These are phyloP conservation scores for Fusarium sacchari DNA, from an alignment of 2,329 filamentous ascomycete genomes.

Conservation along the genomic window DNA sequence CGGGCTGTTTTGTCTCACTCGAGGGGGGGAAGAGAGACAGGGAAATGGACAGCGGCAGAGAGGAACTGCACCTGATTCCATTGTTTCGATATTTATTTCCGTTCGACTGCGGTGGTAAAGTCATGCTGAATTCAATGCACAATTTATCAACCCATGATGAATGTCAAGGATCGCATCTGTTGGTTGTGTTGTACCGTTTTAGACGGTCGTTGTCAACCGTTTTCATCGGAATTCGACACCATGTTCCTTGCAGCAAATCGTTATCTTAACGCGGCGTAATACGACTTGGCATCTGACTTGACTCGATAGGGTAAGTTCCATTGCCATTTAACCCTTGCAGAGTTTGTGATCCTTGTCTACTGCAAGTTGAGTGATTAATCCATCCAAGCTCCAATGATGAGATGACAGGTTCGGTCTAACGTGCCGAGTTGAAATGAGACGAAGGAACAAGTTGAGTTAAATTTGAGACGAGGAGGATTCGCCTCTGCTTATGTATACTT, in stretches of 20 bases:
- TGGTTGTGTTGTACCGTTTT: constrained; percentile 11
- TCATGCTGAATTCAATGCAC: not conserved
- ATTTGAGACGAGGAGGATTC: not conserved
- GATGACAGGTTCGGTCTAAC: not conserved
- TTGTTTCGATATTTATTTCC: not conserved
- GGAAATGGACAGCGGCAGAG: not conserved
- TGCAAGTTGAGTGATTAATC: constrained; percentile 16
- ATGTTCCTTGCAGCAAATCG: constrained; percentile 29
- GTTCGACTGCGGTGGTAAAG: not conserved
- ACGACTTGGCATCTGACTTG: constrained; percentile 2
- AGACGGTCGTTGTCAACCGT: constrained; percentile 2
- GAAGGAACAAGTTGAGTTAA: not conserved
- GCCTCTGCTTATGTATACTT: not conserved
- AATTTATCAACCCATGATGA: not conserved
- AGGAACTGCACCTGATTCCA: not conserved
- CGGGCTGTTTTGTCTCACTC: not conserved
- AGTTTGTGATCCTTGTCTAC: not conserved
- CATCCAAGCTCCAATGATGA: not conserved
- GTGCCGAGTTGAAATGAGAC: constrained; percentile 17
- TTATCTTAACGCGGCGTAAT: not conserved
- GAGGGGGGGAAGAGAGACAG: not conserved
- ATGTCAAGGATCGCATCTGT: not conserved
- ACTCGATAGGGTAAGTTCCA: constrained; percentile 13
- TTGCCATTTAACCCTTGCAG: constrained; percentile 6
- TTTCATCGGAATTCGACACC: not conserved